Conservation (phyloP, 306 rosid species). For the Castanea mollissima region DNA sequence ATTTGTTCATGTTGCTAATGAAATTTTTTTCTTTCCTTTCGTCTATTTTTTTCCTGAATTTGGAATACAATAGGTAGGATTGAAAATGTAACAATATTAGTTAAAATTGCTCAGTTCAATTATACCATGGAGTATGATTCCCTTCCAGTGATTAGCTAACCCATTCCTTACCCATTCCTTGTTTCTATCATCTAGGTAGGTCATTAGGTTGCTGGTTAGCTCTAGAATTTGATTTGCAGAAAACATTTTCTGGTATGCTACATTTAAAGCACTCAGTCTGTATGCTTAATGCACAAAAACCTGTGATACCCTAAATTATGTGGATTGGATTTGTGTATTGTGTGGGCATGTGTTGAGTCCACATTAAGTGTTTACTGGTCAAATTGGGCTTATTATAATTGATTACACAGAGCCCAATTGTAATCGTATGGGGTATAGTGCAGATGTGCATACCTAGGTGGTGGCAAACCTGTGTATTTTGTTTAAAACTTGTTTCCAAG, state of each 20-base stretch:
- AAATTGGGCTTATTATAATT: no score
- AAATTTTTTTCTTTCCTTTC: not conserved
- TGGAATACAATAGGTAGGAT: not conserved
- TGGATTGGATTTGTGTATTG: no score
- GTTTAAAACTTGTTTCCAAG: not conserved
- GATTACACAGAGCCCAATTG: no score
- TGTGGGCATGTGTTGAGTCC: no score
- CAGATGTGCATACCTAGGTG: no score
- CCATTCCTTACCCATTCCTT: not conserved
- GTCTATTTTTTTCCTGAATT: not conserved
- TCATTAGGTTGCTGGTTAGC: not conserved
- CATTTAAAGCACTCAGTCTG: not conserved
- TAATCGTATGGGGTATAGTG: no score
- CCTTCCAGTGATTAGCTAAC: not conserved
- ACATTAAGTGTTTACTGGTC: no score
- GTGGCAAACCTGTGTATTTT: not conserved
- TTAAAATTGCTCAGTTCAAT: not conserved
- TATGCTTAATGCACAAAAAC: not conserved
- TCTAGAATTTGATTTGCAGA: not conserved
- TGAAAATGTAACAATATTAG: not conserved
- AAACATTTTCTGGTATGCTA: not conserved
- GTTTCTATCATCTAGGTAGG: not conserved
- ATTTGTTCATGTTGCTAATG: not conserved
- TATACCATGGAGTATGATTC: not conserved
- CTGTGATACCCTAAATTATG: not conserved